Percentiles rank a stretch among this genome's conserved stretches.
Conservation (phyloP, 1,284 basidiomycete species). For the Earliella scabrosa region DNA sequence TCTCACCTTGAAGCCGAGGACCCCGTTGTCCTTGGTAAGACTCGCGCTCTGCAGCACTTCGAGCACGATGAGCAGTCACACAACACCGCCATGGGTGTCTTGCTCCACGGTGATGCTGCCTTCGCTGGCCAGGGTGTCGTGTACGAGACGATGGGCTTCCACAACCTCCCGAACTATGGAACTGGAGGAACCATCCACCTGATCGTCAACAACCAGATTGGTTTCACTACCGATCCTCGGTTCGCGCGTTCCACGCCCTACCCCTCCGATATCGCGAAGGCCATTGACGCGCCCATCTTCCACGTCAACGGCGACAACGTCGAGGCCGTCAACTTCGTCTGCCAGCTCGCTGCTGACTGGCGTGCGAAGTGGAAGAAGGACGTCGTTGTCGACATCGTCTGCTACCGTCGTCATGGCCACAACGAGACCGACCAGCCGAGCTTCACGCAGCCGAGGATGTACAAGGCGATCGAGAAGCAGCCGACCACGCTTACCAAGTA, state of each 20-base stretch:
- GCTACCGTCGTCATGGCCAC: conserved; percentile 98
- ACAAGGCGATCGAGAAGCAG: conserved; percentile 95
- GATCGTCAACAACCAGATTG: conserved; percentile 99
- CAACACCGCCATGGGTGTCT: conserved; percentile 88
- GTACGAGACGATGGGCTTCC: conserved; percentile 99
- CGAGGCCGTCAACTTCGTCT: conserved; percentile 98
- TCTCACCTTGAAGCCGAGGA: conserved; percentile 98
- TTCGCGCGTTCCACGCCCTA: conserved; percentile 98
- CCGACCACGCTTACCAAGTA: conserved; percentile 93
- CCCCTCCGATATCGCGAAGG: conserved; percentile 98
- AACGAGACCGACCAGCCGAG: conserved; percentile 99
- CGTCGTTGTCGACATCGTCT: conserved; percentile 98
- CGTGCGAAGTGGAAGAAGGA: conserved; percentile 99
- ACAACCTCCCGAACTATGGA: conserved; percentile 93
- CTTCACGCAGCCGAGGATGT: conserved; percentile 99
- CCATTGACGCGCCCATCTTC: conserved; percentile 99
- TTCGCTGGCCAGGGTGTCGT: conserved; percentile 99
- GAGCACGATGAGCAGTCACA: conserved; percentile 84
- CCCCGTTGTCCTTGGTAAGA: conserved; percentile 98
- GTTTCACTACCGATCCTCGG: conserved; percentile 98
- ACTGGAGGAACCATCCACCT: conserved; percentile 98
- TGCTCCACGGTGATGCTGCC: conserved; percentile 98
- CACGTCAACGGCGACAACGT: conserved; percentile 99
- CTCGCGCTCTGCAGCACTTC: conserved; percentile 94
- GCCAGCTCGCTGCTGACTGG: conserved; percentile 97